These are phyloP conservation scores for Astraeus odoratus DNA, from an alignment of 768 basidiomycete genomes.

Conservation along the genomic window DNA sequence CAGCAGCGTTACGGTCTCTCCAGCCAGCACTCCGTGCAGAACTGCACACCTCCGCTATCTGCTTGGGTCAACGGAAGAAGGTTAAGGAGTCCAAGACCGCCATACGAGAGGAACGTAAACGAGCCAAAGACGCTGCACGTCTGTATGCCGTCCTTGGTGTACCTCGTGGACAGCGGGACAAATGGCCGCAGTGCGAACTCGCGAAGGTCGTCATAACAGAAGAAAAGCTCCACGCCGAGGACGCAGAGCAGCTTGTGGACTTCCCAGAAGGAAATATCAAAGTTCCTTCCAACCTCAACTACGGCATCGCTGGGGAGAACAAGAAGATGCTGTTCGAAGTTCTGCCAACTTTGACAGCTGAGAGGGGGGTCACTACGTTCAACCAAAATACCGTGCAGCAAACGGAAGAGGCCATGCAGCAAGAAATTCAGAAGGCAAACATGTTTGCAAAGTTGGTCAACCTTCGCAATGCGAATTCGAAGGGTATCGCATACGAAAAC, in stretches of 20 bases:
- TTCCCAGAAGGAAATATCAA: conserved; percentile 33
- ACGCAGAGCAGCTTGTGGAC: conserved; percentile 17
- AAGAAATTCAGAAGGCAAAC: conserved; percentile 41
- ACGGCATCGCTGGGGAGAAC: conserved; percentile 53
- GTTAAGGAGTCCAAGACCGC: conserved; percentile 36
- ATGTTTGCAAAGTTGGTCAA: conserved; percentile 68
- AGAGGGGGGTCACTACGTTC: conserved; percentile 19
- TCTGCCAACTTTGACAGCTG: conserved; percentile 50
- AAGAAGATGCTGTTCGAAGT: conserved; percentile 59
- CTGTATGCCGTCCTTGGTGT: conserved; percentile 71
- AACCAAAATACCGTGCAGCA: conserved; percentile 15
- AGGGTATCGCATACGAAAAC: conserved; percentile 85
- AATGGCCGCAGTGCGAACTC: conserved; percentile 66
- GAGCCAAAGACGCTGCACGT: conserved; percentile 37
- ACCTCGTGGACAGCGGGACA: conserved; percentile 51
- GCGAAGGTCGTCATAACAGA: conserved; percentile 55
- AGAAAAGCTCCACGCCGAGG: conserved; percentile 32
- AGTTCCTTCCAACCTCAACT: conserved; percentile 51
- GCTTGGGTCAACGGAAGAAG: conserved; percentile 30
- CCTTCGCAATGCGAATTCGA: conserved; percentile 80
- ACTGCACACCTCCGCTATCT: conserved; percentile 45
- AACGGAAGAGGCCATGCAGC: conserved; percentile 20
- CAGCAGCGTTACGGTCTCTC: conserved; percentile 31
- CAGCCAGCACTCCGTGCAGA: conserved; percentile 35
- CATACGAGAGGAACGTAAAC: conserved; percentile 37